Conservation (phyloP, 192 early-diverging fungal genomes). For the Gigaspora rosea region DNA sequence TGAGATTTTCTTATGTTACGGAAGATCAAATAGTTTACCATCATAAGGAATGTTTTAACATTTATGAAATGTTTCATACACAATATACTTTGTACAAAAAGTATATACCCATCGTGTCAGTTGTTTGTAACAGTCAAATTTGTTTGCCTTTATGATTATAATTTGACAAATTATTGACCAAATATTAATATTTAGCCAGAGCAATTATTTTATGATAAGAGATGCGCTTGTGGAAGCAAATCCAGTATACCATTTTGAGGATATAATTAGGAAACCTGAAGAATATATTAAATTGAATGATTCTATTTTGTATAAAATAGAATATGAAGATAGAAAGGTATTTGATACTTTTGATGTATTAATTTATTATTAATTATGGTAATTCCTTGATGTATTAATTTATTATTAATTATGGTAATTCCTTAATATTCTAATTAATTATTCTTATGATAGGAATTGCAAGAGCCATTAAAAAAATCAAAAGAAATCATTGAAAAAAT, state of each 20-base stretch:
- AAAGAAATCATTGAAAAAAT: conserved; percentile 72
- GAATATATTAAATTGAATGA: conserved; percentile 83
- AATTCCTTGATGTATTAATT: no score
- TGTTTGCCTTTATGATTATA: no score
- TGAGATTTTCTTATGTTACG: conserved; percentile 82
- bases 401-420: background rate
- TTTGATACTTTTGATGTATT: background rate
- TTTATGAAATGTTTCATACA: conserved; percentile 85
- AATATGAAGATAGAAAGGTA: conserved; percentile 51
- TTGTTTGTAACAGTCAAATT: conserved; percentile 29
- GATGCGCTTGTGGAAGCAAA: conserved; percentile 86
- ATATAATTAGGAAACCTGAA: conserved; percentile 62
- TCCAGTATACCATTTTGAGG: conserved; percentile 59
- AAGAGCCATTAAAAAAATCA: conserved; percentile 68
- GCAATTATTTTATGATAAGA: conserved; percentile 86
- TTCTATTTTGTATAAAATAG: conserved; percentile 73
- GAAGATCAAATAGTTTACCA: conserved; percentile 89
- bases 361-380: no score
- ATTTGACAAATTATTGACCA: background rate
- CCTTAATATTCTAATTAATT: background rate
- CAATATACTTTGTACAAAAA: conserved; percentile 77
- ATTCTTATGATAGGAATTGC: conserved; percentile 26
- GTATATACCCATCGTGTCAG: conserved; percentile 88
- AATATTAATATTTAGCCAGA: conserved; percentile 37
- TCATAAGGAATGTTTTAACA: conserved; percentile 86